Evolutionary conservation across 2,329 filamentous ascomycete species (phyloP), one percentile per base, ranked within the genome.

Genomic region (Colletotrichum eremochloae): DNA sequence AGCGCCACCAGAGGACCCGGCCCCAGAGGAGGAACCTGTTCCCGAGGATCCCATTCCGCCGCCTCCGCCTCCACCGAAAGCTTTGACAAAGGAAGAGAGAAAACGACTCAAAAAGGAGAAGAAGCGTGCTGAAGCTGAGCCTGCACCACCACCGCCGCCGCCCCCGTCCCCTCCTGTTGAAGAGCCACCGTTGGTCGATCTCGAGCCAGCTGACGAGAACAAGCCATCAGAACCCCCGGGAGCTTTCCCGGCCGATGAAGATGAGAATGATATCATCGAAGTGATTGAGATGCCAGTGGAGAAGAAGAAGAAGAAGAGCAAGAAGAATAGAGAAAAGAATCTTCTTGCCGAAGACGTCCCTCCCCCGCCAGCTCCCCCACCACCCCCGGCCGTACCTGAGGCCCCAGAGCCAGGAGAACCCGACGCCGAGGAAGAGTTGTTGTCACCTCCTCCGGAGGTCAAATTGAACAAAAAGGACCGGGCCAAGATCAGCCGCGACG

Each of bases 391-490:
- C 24, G 84, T 84, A 6, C 84, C 84, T 31, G 87, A 88, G 63
- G 82, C 81, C 52, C 85, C 86, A 42, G 46, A n/a, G 20, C 29
- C 50, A 15, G 69, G 46, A 60, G 69, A 71, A 44, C 64, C 64
- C 9, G 42, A 6, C 18, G 65, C 50, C 3, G 68, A 71, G 29
- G 69, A 69, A n/a, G 61, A 65, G 36, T 24, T 38, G 4, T 79
- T 84, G 58, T 84, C 86, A 9, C 86, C 87, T 38, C 85, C 86
- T 5, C 83, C 89, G 20, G 89, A 91, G 63, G 83, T 86, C 15
- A 90, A 86, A 72, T 89, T 88, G 5, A 86, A 86, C 4, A 94
- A 90, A 82, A 97, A 93, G 79, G 93, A 97, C 74, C 92, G 94
- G 18, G 84, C 92, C 38, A 94, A 92, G 78, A 89, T 95, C 74